These are phyloP conservation scores for Cyclotella atomus DNA, from an alignment of 108 stramenopile genomes.

Conservation along the genomic window DNA sequence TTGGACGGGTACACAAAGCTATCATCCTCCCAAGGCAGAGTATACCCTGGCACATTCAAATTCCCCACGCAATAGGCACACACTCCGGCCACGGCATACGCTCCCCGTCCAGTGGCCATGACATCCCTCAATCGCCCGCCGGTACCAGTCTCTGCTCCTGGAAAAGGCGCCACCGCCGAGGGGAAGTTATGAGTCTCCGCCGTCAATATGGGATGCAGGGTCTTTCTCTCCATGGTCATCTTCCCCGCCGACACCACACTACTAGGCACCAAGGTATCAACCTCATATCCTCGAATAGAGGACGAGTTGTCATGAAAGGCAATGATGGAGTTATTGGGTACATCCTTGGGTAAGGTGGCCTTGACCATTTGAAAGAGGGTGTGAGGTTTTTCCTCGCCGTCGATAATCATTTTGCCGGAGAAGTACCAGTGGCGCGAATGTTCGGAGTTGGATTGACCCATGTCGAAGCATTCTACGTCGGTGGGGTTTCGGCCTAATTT, in stretches of 20 bases:
- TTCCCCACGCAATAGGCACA: conserved; percentile 98
- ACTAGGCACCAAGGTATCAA: conserved; percentile 65
- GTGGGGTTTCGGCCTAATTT: conserved; percentile 95
- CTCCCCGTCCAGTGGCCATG: conserved; percentile 98
- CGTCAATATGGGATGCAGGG: conserved; percentile 94
- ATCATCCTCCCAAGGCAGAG: conserved; percentile 95
- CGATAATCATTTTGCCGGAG: conserved; percentile 97
- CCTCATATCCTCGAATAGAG: conserved; percentile 90
- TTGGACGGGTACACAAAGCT: conserved; percentile 86
- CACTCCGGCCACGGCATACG: conserved; percentile 92
- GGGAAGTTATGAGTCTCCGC: conserved; percentile 99
- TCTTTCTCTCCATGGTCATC: conserved; percentile 62
- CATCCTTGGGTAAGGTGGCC: conserved; percentile 85
- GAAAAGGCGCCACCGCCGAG: conserved; percentile 97
- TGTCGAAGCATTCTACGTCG: conserved; percentile 99
- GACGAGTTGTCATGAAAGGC: conserved; percentile 99
- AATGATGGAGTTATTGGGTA: conserved; percentile 91
- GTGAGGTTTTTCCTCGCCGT: conserved; percentile 91
- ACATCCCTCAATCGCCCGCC: conserved; percentile 98
- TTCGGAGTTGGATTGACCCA: conserved; percentile 98
- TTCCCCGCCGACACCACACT: conserved; percentile 59
- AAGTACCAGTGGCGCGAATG: conserved; percentile 99
- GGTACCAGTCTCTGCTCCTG: conserved; percentile 99
- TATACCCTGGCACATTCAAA: conserved; percentile 93
- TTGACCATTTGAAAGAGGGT: conserved; percentile 99